phyloP scores from a whole-genome alignment of 2,329 filamentous ascomycete species.

The Diplodia sapinea region DNA sequence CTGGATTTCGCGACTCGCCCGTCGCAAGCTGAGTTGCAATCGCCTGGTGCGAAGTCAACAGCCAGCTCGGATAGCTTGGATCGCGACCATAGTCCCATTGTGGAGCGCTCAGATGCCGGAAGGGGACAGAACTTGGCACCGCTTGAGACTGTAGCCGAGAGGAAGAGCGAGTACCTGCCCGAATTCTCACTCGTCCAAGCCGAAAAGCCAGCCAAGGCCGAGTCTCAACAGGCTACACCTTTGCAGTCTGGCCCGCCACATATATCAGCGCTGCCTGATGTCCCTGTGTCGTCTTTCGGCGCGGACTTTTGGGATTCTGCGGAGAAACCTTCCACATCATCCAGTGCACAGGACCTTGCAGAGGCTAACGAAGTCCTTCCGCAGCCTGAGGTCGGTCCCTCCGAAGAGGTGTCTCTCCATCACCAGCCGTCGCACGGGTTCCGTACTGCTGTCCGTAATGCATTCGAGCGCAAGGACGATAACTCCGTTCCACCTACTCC shows the following conservation, averaged over 20 bases:
- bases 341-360: constrained; percentile 19
- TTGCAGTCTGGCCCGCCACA: background rate
- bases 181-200: constrained; percentile 38
- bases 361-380: constrained; percentile 18
- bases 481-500: constrained; percentile 60
- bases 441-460: constrained; percentile 66
- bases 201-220: constrained; percentile 13
- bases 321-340: constrained; percentile 10
- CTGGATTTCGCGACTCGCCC: constrained; percentile 56
- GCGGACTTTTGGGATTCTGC: constrained; percentile 40
- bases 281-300: constrained; percentile 39
- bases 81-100: constrained; percentile 8
- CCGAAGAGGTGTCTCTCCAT: constrained; percentile 45
- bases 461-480: constrained; percentile 65
- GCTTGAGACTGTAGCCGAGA: constrained; percentile 62
- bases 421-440: constrained; percentile 63
- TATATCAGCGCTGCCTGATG: constrained; percentile 34
- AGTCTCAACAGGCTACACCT: background rate
- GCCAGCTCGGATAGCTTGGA: constrained; percentile 31
- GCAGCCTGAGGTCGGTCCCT: constrained; percentile 18
- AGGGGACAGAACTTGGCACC: constrained; percentile 37
- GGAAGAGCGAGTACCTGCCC: constrained; percentile 65
- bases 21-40: constrained; percentile 35
- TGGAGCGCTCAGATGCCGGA: constrained; percentile 5
- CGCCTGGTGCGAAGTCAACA: constrained; percentile 17